Conservation (phyloP, 2,329 filamentous ascomycete species). For the Chrysoporthe austroafricana region DNA sequence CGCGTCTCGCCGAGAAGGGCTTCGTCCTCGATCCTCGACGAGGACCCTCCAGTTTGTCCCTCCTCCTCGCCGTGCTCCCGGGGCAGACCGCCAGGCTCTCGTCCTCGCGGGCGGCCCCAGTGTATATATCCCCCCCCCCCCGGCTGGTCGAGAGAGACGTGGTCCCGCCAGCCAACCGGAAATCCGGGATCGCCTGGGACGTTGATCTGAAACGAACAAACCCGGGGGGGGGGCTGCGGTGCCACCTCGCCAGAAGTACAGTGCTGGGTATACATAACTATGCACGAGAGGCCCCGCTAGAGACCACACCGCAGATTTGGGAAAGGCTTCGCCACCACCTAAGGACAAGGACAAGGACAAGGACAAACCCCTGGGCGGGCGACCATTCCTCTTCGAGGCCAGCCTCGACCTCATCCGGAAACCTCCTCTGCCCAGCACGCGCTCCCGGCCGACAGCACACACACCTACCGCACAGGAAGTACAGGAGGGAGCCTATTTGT, state of each 20-base stretch:
- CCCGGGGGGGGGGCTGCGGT: no score
- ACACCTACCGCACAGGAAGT: neutral
- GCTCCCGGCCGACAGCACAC: neutral
- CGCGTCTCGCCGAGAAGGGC: neutral
- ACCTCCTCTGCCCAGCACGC: no score
- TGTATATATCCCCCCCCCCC: no score
- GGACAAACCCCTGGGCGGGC: neutral
- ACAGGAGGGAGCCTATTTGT: slow-evolving; percentile 2
- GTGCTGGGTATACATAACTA: neutral
- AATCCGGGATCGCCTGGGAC: no score
- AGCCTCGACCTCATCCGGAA: neutral
- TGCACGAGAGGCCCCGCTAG: neutral
- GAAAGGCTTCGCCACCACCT: neutral
- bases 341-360: neutral
- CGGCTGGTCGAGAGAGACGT: no score
- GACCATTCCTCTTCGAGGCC: slow-evolving; percentile 5
- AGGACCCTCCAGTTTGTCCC: no score
- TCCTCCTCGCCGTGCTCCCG: no score
- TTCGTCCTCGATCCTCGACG: no score
- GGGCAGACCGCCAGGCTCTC: no score
- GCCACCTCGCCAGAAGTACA: neutral
- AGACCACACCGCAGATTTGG: neutral
- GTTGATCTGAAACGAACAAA: no score
- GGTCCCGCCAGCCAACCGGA: no score
- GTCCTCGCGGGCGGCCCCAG: no score